Base-by-base conservation (phyloP, 768 basidiomycete genomes). In the Suillus weaverae region DNA sequence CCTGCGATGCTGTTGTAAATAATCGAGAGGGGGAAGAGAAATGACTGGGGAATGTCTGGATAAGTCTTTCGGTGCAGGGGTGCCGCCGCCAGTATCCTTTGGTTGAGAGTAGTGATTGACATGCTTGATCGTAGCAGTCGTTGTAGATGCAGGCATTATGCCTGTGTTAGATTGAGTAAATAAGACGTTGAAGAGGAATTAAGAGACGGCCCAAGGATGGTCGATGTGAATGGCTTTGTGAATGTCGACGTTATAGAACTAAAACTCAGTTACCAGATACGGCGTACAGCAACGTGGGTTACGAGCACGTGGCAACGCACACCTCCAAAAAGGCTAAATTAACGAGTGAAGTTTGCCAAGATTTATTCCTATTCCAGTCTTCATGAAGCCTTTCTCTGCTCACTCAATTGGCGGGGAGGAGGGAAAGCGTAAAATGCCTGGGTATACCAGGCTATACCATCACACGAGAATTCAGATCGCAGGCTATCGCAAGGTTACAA, bases 1-100 rank as follows among this genome's bases (percentile, higher is more conserved):
- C 64, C 91, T 80, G n/a, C 91, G 85, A 72, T 92, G 92, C 62
- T 84, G 91, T 74, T 92, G 91, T 32, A 92, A 83, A 73, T 84
- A 88, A 73, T 92, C 89, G 70, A 93, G 86, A 10, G 91, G 91
- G 3, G 89, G 87, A 36, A 94, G 84, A 62, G 89, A 84, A 4
- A 85, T 80, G 55, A 84, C 79, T 20, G 87, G 84, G 39, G 85
- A 84, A 68, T 81, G 84, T 69, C 83, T 79, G 55, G 79, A 67
- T 64, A 68, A 46, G 60, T 77, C 74, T 64, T 70, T 72, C 51
- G 74, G 75, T 46, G 74, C 67, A 69, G 69, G 39, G 68, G 70
- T 66, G 62, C 72, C 74, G 68, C 70, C 71, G 62, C 55, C 36
- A 50, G 41, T 39, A 35, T 65, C 53, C 54, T 32, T 65, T 61